These are phyloP conservation scores for Entoloma clypeatum DNA, from an alignment of 1,284 basidiomycete species.

Conservation along the genomic window DNA sequence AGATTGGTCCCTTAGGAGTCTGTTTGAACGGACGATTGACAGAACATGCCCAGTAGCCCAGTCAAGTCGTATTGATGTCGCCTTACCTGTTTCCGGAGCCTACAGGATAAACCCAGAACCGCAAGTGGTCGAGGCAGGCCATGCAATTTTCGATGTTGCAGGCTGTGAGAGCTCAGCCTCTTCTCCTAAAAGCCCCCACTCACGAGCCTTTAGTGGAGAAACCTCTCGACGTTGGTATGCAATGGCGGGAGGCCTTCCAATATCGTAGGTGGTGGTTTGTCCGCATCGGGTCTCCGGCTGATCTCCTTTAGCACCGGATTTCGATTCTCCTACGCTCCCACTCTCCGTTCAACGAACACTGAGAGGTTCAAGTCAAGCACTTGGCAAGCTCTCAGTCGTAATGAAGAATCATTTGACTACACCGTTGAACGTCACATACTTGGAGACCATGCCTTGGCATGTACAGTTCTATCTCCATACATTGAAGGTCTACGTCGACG, in stretches of 20 bases:
- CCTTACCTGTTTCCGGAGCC: slow-evolving; percentile 37
- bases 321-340: slow-evolving; percentile 34
- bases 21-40: slow-evolving; percentile 70
- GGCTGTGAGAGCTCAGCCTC: slow-evolving; percentile 34
- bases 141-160: slow-evolving; percentile 48
- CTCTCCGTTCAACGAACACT: slow-evolving; percentile 72
- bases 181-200: slow-evolving; percentile 8
- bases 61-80: slow-evolving; percentile 50
- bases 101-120: slow-evolving; percentile 53
- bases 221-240: slow-evolving; percentile 53
- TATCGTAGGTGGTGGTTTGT: slow-evolving; percentile 46
- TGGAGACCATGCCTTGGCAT: slow-evolving; percentile 94
- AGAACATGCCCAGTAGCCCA: slow-evolving; percentile 57
- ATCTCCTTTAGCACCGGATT: slow-evolving; percentile 20
- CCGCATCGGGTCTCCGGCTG: background rate
- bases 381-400: slow-evolving; percentile 66
- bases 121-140: slow-evolving; percentile 25
- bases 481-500: slow-evolving; percentile 46
- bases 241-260: slow-evolving; percentile 56
- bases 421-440: slow-evolving; percentile 63
- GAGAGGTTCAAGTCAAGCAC: slow-evolving; percentile 73
- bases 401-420: slow-evolving; percentile 62
- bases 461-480: slow-evolving; percentile 89
- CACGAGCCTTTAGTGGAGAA: slow-evolving; percentile 26
- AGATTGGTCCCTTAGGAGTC: slow-evolving; percentile 78